Percentiles rank a stretch among this genome's conserved stretches.
These are phyloP conservation scores for Byssoonygena ceratinophila DNA, from an alignment of 2,329 filamentous ascomycete genomes.

Conservation along the genomic window DNA sequence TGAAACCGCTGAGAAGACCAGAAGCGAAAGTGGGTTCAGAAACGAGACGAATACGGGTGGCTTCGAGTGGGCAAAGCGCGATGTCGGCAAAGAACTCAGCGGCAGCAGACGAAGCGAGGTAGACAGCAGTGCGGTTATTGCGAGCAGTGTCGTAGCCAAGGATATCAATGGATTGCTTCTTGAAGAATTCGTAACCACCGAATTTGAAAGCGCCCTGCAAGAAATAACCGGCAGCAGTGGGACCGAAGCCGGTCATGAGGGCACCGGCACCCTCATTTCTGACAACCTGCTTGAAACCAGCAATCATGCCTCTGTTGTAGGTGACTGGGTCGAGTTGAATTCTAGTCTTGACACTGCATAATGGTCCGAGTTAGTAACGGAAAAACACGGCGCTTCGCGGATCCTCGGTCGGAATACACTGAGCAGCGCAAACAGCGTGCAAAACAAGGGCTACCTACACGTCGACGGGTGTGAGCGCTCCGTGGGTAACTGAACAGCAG, in stretches of 20 bases:
- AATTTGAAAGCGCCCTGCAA: conserved; percentile 90
- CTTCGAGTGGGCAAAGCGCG: conserved; percentile 79
- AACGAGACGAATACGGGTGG: conserved; percentile 86
- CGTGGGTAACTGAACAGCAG: conserved; percentile 98
- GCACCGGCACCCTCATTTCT: conserved; percentile 74
- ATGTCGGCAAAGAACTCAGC: conserved; percentile 56
- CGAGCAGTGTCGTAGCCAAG: conserved; percentile 67
- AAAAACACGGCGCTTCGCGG: background rate
- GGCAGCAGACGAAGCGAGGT: conserved; percentile 55
- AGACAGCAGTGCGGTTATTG: conserved; percentile 71
- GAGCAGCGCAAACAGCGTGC: background rate
- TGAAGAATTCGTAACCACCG: conserved; percentile 93
- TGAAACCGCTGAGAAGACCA: conserved; percentile 67
- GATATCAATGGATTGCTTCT: conserved; percentile 74
- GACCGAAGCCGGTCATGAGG: conserved; percentile 74
- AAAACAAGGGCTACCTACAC: conserved; percentile 63
- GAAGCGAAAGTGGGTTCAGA: conserved; percentile 76
- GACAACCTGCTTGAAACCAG: conserved; percentile 78
- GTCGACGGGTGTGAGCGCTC: conserved; percentile 93
- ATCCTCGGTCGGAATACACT: background rate
- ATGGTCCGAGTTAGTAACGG: conserved; percentile 21
- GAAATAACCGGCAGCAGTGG: conserved; percentile 84
- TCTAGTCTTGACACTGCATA: conserved; percentile 74
- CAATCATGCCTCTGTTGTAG: conserved; percentile 81
- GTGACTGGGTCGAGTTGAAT: conserved; percentile 84